phyloP scores from a whole-genome alignment of 2,329 filamentous ascomycete species.

The Trichoderma citrinoviride region DNA sequence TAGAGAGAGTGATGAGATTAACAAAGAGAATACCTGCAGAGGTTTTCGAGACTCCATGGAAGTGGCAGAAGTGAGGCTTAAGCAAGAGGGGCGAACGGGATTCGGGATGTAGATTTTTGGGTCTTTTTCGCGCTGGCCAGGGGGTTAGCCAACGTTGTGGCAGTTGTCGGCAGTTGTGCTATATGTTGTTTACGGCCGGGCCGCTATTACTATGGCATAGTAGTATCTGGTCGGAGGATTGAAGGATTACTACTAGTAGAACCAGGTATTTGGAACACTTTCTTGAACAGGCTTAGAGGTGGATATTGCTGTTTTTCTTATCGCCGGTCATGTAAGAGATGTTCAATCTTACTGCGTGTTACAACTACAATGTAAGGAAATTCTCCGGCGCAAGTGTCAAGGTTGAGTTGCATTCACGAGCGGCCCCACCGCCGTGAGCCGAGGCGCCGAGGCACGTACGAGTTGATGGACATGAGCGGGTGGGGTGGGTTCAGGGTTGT shows the following conservation, averaged over 20 bases:
- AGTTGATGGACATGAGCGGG: too few relatives aligned
- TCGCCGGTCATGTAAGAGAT: too few relatives aligned
- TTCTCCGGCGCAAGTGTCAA: background rate
- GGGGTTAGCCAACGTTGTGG: background rate
- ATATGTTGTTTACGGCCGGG: background rate
- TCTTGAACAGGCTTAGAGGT: too few relatives aligned
- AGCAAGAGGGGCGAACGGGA: constrained; percentile 2
- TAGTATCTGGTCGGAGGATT: too few relatives aligned
- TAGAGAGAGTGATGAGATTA: too few relatives aligned
- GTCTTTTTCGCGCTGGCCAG: background rate
- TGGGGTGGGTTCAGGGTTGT: too few relatives aligned
- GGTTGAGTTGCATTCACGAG: background rate
- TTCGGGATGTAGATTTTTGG: background rate
- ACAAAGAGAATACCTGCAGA: background rate
- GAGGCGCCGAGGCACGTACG: constrained; percentile 6
- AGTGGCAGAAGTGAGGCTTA: background rate
- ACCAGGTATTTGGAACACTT: too few relatives aligned
- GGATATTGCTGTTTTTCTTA: too few relatives aligned
- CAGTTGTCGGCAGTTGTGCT: background rate
- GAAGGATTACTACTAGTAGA: too few relatives aligned
- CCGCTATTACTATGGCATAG: too few relatives aligned
- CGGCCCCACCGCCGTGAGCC: constrained; percentile 6
- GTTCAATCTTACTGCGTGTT: too few relatives aligned
- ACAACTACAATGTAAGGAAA: too few relatives aligned
- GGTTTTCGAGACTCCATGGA: background rate